phyloP scores from a whole-genome alignment of 495 filamentous ascomycete species.

The Xylaria bambusicola region DNA sequence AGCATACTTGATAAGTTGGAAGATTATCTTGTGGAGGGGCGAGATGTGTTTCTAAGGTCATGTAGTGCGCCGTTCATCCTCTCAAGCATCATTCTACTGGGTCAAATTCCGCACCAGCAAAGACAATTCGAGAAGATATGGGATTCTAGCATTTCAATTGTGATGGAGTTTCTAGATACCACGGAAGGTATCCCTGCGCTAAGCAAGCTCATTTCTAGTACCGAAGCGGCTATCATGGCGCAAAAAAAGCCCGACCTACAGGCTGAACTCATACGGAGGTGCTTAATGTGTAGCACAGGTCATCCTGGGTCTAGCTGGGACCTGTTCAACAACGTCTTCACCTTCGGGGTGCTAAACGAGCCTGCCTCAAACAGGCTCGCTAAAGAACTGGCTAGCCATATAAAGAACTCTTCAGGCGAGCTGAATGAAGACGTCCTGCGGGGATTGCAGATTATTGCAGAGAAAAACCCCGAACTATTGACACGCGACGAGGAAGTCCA shows the following conservation, averaged over 20 bases:
- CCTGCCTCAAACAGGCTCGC: slow-evolving; percentile 29
- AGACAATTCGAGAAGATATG: slow-evolving; percentile 36
- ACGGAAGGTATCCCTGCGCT: slow-evolving; percentile 32
- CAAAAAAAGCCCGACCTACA: slow-evolving; percentile 39
- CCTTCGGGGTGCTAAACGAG: slow-evolving; percentile 34
- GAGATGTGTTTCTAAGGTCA: slow-evolving; percentile 27
- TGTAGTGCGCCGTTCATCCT: slow-evolving; percentile 44
- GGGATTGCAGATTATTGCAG: slow-evolving; percentile 43
- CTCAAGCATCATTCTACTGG: slow-evolving; percentile 36
- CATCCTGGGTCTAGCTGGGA: slow-evolving; percentile 28
- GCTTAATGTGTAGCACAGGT: slow-evolving; percentile 34
- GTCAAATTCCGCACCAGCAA: slow-evolving; percentile 38
- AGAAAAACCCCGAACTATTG: slow-evolving; percentile 38
- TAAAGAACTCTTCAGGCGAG: slow-evolving; percentile 24
- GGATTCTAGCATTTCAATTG: slow-evolving; percentile 34
- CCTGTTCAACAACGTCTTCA: slow-evolving; percentile 44
- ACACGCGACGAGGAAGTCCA: slow-evolving; percentile 35
- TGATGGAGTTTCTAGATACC: slow-evolving; percentile 28
- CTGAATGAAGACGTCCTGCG: slow-evolving; percentile 31
- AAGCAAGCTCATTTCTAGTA: slow-evolving; percentile 41
- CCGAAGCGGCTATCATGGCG: slow-evolving; percentile 29
- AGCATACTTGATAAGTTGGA: slow-evolving; percentile 22
- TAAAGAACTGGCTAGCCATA: slow-evolving; percentile 25
- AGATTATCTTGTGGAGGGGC: slow-evolving; percentile 15
- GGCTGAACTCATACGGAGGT: slow-evolving; percentile 38